These are phyloP conservation scores for Metschnikowia orientalis DNA, from an alignment of 805 yeast genomes.

Conservation along the genomic window DNA sequence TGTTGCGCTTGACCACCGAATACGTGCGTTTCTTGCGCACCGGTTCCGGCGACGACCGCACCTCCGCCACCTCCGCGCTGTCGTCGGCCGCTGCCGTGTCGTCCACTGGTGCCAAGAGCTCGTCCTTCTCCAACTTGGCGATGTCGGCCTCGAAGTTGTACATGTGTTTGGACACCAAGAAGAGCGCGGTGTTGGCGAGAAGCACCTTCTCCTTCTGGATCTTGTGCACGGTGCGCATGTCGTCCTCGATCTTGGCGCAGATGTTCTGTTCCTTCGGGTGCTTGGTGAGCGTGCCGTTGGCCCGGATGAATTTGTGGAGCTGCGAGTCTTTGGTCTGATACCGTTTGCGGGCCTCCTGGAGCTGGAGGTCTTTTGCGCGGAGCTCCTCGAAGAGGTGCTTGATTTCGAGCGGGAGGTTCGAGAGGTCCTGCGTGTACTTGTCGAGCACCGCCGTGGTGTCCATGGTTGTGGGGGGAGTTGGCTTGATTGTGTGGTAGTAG, in stretches of 20 bases:
- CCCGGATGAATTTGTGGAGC: constrained; percentile 75
- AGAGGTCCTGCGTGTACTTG: constrained; percentile 54
- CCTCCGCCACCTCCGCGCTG: constrained; percentile 7
- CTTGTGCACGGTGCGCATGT: constrained; percentile 52
- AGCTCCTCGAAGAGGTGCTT: constrained; percentile 77
- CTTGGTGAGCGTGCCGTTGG: constrained; percentile 74
- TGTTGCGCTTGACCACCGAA: constrained; percentile 16
- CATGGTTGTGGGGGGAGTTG: constrained; percentile 38
- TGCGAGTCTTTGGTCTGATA: constrained; percentile 71
- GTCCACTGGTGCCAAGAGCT: constrained; percentile 61
- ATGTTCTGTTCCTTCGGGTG: constrained; percentile 76
- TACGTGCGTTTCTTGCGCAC: constrained; percentile 15
- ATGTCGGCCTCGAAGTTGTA: constrained; percentile 71
- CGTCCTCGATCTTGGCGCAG: constrained; percentile 63
- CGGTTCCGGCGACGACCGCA: constrained; percentile 18
- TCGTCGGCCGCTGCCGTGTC: constrained; percentile 13
- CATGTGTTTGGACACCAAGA: constrained; percentile 71
- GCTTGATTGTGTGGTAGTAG: not conserved
- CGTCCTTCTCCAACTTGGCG: constrained; percentile 71
- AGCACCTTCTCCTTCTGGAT: constrained; percentile 76
- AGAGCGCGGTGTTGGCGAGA: constrained; percentile 79
- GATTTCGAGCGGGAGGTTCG: constrained; percentile 85
- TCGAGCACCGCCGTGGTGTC: constrained; percentile 77
- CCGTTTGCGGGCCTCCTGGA: constrained; percentile 62
- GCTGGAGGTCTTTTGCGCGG: constrained; percentile 59